Conservation (phyloP, 2,329 filamentous ascomycete genomes). For the Aureobasidium musti region DNA sequence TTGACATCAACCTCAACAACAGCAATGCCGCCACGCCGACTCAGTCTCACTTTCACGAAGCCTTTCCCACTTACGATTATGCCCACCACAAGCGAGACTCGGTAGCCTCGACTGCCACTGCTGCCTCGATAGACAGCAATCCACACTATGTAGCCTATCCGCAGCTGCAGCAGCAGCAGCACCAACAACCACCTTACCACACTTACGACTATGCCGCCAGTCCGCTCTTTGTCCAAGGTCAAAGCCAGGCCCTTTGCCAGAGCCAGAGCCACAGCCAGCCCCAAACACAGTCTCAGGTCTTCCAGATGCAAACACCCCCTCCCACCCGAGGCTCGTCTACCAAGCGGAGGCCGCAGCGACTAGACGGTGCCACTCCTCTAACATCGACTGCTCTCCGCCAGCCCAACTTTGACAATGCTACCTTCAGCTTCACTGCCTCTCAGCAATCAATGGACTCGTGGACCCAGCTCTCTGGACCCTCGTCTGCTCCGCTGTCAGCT, state of each 20-base stretch:
- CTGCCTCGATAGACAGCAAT: background rate
- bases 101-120: conserved; percentile 17
- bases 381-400: background rate
- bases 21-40: conserved; percentile 2
- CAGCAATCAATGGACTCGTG: background rate
- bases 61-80: conserved; percentile 46
- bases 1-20: conserved; percentile 34
- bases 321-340: conserved; percentile 59
- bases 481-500: conserved; percentile 32
- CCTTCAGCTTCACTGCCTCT: conserved; percentile 1
- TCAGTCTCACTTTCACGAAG: conserved; percentile 50
- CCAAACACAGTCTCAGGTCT: background rate
- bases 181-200: background rate
- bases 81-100: conserved; percentile 23
- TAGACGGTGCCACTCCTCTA: conserved; percentile 34
- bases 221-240: conserved; percentile 12
- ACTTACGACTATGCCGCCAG: conserved; percentile 17
- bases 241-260: background rate
- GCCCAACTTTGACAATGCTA: background rate
- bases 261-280: background rate
- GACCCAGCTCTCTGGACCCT: conserved; percentile 8
- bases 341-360: conserved; percentile 48
- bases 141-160: conserved; percentile 29
- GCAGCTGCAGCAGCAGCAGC: conserved; percentile 4
- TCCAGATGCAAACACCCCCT: conserved; percentile 63